Evolutionary conservation across 2,329 filamentous ascomycete genomes (phyloP).

Genomic region (Stachybotrys echinatus): DNA sequence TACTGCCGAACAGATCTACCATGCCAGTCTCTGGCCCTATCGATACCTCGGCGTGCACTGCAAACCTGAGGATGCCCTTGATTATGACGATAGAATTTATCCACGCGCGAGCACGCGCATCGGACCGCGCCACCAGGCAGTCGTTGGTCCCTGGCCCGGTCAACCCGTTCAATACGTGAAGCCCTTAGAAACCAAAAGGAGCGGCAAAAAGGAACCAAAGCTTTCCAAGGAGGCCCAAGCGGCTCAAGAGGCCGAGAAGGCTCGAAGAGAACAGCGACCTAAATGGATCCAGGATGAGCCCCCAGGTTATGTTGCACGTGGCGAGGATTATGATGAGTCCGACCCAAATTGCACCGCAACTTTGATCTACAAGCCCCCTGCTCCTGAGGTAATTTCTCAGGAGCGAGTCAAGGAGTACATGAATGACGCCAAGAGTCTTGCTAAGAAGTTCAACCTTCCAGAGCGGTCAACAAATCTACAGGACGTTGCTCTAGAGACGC

Average conservation of each 20-base stretch:
- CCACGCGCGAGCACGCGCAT: constrained; percentile 89
- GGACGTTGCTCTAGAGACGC: constrained; percentile 72
- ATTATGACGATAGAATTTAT: constrained; percentile 97
- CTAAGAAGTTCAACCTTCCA: constrained; percentile 64
- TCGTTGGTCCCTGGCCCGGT: constrained; percentile 79
- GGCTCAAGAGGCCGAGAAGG: constrained; percentile 75
- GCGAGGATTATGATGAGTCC: constrained; percentile 68
- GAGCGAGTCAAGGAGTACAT: constrained; percentile 73
- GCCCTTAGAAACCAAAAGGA: constrained; percentile 78
- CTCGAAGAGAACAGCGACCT: constrained; percentile 72
- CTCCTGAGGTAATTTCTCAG: constrained; percentile 42
- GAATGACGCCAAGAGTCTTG: constrained; percentile 58
- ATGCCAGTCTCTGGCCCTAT: constrained; percentile 94
- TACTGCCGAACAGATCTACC: constrained; percentile 83
- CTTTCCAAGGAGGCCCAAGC: constrained; percentile 74
- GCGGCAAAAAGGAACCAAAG: constrained; percentile 72
- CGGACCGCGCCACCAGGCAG: constrained; percentile 86
- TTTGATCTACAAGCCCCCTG: constrained; percentile 73
- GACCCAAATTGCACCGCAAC: constrained; percentile 72
- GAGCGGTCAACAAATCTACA: constrained; percentile 79
- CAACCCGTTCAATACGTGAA: constrained; percentile 87
- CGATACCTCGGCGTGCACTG: constrained; percentile 94
- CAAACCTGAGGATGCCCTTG: constrained; percentile 87
- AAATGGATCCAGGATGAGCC: constrained; percentile 95
- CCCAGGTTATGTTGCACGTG: constrained; percentile 75